Evolutionary conservation across 164 flowering plant genomes (phyloP).

Genomic region (Santalum album): DNA sequence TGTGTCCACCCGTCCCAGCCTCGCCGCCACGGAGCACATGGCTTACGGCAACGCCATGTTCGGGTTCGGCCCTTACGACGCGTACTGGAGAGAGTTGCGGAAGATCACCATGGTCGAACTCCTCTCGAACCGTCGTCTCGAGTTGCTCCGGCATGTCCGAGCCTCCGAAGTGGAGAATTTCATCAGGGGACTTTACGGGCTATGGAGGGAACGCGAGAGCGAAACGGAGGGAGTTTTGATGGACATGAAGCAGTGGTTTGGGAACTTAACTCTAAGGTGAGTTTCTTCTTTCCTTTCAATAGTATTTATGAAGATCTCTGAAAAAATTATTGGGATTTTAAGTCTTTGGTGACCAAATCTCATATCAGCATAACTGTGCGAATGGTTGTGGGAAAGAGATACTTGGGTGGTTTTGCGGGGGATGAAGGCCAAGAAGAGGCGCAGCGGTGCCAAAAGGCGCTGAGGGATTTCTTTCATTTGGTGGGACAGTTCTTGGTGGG

Average conservation of each 20-base stretch:
- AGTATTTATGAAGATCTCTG: too few relatives aligned
- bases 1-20: conserved; percentile 20
- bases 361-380: conserved; percentile 13
- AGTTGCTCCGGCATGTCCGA: conserved; percentile 15
- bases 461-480: conserved; percentile 14
- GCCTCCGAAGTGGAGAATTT: conserved; percentile 10
- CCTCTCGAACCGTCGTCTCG: conserved; percentile 22
- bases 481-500: conserved; percentile 13
- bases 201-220: conserved; percentile 5
- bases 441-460: conserved; percentile 9
- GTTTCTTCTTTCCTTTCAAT: too few relatives aligned
- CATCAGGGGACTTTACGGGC: conserved; percentile 12
- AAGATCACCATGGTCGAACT: conserved; percentile 20
- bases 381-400: conserved; percentile 20
- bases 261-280: conserved; percentile 11
- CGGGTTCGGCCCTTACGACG: conserved; percentile 20
- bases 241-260: conserved; percentile 22
- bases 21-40: conserved; percentile 7
- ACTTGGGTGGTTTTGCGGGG: not conserved
- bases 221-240: not conserved
- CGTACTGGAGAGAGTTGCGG: conserved; percentile 35
- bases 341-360: too few relatives aligned
- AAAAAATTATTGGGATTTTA: too few relatives aligned
- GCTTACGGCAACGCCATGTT: conserved; percentile 28
- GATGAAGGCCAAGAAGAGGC: conserved; percentile 9